These are phyloP conservation scores for Phylloporus gajari DNA, from an alignment of 1,284 basidiomycete species.

Conservation along the genomic window DNA sequence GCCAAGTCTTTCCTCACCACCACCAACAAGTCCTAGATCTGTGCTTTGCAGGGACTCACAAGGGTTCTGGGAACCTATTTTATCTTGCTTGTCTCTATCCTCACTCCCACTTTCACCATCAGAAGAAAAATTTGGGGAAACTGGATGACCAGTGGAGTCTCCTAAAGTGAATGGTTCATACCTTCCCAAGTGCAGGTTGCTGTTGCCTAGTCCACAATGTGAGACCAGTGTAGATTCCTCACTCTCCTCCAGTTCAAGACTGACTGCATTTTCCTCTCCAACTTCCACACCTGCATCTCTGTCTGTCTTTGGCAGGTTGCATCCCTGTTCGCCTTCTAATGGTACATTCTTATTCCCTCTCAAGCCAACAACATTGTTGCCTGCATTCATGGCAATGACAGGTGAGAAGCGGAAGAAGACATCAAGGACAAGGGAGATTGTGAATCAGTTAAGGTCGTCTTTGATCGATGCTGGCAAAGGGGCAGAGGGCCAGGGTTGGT, in stretches of 20 bases:
- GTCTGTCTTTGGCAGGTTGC: slow-evolving; percentile 20
- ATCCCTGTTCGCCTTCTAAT: slow-evolving; percentile 23
- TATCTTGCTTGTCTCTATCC: slow-evolving; percentile 36
- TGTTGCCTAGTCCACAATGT: slow-evolving; percentile 28
- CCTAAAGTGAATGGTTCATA: slow-evolving; percentile 3
- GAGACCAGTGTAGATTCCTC: slow-evolving; percentile 10
- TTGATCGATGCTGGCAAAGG: slow-evolving; percentile 35
- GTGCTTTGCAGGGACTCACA: slow-evolving; percentile 37
- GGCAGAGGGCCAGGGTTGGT: slow-evolving; percentile 27
- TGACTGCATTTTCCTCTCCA: slow-evolving; percentile 20
- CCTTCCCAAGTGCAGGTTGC: slow-evolving; percentile 24
- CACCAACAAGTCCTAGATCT: slow-evolving; percentile 17
- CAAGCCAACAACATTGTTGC: slow-evolving; percentile 30
- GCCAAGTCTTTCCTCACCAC: slow-evolving; percentile 23
- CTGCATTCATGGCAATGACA: slow-evolving; percentile 35
- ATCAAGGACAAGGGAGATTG: slow-evolving; percentile 43
- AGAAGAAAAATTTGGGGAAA: slow-evolving; percentile 11
- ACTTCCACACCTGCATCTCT: slow-evolving; percentile 14
- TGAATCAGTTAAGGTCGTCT: slow-evolving; percentile 41
- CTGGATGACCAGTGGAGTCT: slow-evolving; percentile 11
- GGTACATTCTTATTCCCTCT: slow-evolving; percentile 4
- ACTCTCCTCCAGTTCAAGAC: slow-evolving; percentile 19
- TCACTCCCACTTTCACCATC: slow-evolving; percentile 31
- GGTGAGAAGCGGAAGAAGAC: slow-evolving; percentile 37
- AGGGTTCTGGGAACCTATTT: slow-evolving; percentile 44